Percentiles rank a stretch among this genome's conserved stretches.
Conservation (phyloP, 306 rosid species). For the Lathyrus tuberosus region DNA sequence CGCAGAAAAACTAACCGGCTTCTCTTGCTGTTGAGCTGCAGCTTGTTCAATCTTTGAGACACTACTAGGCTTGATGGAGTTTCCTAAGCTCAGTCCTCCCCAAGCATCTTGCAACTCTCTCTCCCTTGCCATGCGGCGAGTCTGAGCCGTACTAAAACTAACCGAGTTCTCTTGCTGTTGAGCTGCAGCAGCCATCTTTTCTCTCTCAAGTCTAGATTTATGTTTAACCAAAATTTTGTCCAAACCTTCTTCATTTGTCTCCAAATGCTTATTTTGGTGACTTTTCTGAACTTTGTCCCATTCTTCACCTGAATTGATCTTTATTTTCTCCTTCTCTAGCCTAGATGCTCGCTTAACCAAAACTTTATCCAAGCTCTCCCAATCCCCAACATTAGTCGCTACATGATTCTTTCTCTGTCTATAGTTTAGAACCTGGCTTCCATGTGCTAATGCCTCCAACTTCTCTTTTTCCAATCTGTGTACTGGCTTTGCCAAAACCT, state of each 20-base stretch:
- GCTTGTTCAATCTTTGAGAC: constrained; percentile 68
- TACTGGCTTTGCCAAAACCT: constrained; percentile 63
- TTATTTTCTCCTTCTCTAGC: constrained; percentile 78
- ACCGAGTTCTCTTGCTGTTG: constrained; percentile 52
- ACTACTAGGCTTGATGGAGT: constrained; percentile 71
- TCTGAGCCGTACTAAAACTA: constrained; percentile 37
- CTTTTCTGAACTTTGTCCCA: constrained; percentile 46
- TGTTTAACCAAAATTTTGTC: constrained; percentile 72
- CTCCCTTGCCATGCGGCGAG: constrained; percentile 81
- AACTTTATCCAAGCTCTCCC: constrained; percentile 75
- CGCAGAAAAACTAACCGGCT: constrained; percentile 38
- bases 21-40: constrained; percentile 56
- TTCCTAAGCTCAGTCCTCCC: constrained; percentile 87
- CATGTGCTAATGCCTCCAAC: constrained; percentile 51
- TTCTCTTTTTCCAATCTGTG: constrained; percentile 76
- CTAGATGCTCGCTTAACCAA: constrained; percentile 81
- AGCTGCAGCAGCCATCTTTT: constrained; percentile 65
- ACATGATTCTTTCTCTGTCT: constrained; percentile 47
- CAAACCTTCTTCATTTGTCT: constrained; percentile 48
- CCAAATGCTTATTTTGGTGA: constrained; percentile 37
- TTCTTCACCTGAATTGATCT: constrained; percentile 45
- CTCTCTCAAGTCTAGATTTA: constrained; percentile 76
- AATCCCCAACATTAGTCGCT: constrained; percentile 44
- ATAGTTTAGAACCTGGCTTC: constrained; percentile 39
- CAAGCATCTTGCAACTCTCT: constrained; percentile 80